Evolutionary conservation across 106 monocot species (phyloP), one percentile per base, ranked within the genome.

Genomic region (Dendrobium huoshanense): DNA sequence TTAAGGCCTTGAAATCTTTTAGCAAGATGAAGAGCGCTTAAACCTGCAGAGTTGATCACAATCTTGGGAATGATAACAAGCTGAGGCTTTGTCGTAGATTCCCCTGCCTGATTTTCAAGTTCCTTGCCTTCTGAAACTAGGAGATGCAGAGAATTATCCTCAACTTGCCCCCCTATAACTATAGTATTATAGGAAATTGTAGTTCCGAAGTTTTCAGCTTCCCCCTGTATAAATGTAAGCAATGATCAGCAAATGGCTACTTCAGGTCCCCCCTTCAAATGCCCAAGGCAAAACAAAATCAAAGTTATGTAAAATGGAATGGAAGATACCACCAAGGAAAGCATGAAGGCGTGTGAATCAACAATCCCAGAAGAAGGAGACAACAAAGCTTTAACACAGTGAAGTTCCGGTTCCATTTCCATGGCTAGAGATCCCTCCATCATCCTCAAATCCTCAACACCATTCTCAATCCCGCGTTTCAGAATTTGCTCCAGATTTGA

Each of bases 341-440:
- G 88, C 95, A 99, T 95, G 41, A 95, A 72, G 41, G 89, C 83
- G 75, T 99, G 98, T 73, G 95, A 95, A 80, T 99, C 98, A 37
- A 95, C 82, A 42, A 99, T 95, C 51, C 98, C 98, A 56, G 98
- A 91, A 78, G 82, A 87, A 61, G 95, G 89, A 51, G 98, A 99
- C n/a, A 99, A 20, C 59, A 99, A 80, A 72, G 95, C 95, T 78
- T 93, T 91, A 19, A 87, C 83, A 73, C 94, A 99, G 25, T 79
- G 83, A 80, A 99, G 84, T 83, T 99, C 92, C 15, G 98, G 92
- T 75, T 99, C 98, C 88, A 99, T 85, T 40, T 79, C 85, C 89
- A 88, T 85, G 51, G 95, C 95, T 78, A 87, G 82, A 77, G 82
- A 91, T 20, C 84, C 84, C n/a, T 89, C 98, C 77, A 93, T 77